These are phyloP conservation scores for Cyberlindnera galapagoensis DNA, from an alignment of 805 yeast species.

Conservation along the genomic window DNA sequence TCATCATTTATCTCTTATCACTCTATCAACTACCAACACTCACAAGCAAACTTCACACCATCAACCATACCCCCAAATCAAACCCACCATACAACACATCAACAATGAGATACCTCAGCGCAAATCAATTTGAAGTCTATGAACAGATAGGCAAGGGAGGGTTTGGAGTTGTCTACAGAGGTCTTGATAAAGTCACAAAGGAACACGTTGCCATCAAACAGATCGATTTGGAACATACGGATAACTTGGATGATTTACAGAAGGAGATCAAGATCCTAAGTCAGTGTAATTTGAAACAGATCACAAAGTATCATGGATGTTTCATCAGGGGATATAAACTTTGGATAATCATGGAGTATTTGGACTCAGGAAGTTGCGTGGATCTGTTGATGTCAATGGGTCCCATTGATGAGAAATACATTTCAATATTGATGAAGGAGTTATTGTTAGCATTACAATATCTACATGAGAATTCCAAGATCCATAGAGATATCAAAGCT, in stretches of 20 bases:
- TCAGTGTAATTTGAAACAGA: slow-evolving; percentile 73
- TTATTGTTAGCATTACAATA: slow-evolving; percentile 63
- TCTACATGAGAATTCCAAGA: slow-evolving; percentile 69
- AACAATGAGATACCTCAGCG: slow-evolving; percentile 23
- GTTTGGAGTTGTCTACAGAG: slow-evolving; percentile 94
- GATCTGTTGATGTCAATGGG: slow-evolving; percentile 82
- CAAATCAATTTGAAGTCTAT: slow-evolving; percentile 36
- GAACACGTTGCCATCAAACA: slow-evolving; percentile 90
- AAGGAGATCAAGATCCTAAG: slow-evolving; percentile 83
- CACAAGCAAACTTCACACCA: too few species aligned
- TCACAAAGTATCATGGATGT: slow-evolving; percentile 87
- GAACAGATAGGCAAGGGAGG: slow-evolving; percentile 95
- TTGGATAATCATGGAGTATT: slow-evolving; percentile 96
- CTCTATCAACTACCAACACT: too few species aligned
- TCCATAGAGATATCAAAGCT: slow-evolving; percentile 91
- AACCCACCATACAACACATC: too few species aligned
- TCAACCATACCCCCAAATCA: too few species aligned
- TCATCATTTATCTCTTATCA: too few species aligned
- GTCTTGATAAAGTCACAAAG: slow-evolving; percentile 60
- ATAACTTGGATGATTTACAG: slow-evolving; percentile 88
- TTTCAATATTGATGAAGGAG: slow-evolving; percentile 77
- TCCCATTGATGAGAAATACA: slow-evolving; percentile 74
- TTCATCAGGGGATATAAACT: slow-evolving; percentile 75
- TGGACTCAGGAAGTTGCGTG: slow-evolving; percentile 88
- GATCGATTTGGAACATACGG: slow-evolving; percentile 82